Evolutionary conservation across 345 rosid species (phyloP).

Genomic region (Populus alba): DNA sequence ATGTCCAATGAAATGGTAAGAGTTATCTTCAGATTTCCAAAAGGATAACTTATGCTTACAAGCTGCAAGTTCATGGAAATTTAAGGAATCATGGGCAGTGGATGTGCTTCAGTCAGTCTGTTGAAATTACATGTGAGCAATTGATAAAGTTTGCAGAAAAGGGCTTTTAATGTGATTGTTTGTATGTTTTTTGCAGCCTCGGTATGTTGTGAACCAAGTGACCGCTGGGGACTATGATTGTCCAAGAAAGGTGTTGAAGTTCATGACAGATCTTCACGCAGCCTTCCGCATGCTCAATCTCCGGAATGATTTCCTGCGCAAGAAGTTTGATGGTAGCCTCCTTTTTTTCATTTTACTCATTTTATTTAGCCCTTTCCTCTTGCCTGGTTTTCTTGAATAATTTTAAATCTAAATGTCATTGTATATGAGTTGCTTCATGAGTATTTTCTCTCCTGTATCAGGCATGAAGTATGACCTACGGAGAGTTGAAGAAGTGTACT

Average conservation of each 20-base stretch:
- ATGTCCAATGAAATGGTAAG: slow-evolving; percentile 95
- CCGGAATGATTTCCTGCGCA: slow-evolving; percentile 92
- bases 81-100: no score
- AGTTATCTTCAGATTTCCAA: neutral
- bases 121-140: neutral
- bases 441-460: slow-evolving; percentile 19
- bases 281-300: slow-evolving; percentile 94
- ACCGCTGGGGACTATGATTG: slow-evolving; percentile 89
- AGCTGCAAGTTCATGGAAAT: neutral
- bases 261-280: slow-evolving; percentile 84
- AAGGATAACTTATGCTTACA: neutral
- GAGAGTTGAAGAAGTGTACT: slow-evolving; percentile 84
- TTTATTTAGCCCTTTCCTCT: neutral
- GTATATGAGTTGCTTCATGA: neutral
- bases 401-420: neutral
- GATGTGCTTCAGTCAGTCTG: no score
- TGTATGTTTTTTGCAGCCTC: slow-evolving; percentile 49
- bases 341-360: neutral
- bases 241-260: slow-evolving; percentile 78
- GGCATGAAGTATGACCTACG: slow-evolving; percentile 85
- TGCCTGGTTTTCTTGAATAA: no score
- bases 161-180: neutral
- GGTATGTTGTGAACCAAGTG: slow-evolving; percentile 88
- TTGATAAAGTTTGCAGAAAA: neutral
- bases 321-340: slow-evolving; percentile 78